A percentile compares a stretch with the other conserved stretches of the same genome.
These are phyloP conservation scores for Candida methanosorbosa DNA, from an alignment of 805 yeast genomes.

Conservation along the genomic window DNA sequence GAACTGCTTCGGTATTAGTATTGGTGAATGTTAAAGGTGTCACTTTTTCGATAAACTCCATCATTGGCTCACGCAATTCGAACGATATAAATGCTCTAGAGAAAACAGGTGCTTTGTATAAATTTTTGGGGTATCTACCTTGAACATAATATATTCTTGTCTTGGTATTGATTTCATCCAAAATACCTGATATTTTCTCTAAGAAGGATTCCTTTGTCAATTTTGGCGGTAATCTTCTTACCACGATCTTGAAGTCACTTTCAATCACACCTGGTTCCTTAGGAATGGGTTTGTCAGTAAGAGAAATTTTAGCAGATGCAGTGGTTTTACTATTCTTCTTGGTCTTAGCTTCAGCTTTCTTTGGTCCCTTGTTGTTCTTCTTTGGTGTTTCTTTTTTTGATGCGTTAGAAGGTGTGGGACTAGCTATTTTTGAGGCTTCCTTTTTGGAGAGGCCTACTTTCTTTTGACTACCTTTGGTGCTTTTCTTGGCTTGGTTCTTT, in stretches of 20 bases:
- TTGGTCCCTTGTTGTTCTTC: background rate
- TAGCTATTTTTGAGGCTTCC: background rate
- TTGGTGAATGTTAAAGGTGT: no score
- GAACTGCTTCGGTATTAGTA: no score
- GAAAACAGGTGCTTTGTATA: slow-evolving; percentile 29
- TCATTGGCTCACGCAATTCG: slow-evolving; percentile 18
- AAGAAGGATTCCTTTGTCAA: slow-evolving; percentile 22
- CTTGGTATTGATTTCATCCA: slow-evolving; percentile 5
- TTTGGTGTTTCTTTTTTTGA: slow-evolving; percentile 2
- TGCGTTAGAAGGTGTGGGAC: background rate
- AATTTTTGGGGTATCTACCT: slow-evolving; percentile 30
- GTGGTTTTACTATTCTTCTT: background rate
- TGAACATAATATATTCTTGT: slow-evolving; percentile 27
- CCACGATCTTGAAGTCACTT: slow-evolving; percentile 20
- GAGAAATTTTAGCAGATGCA: no score
- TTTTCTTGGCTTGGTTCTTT: no score
- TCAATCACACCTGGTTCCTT: no score
- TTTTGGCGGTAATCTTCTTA: slow-evolving; percentile 37
- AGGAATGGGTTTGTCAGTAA: no score
- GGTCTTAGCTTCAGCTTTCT: background rate
- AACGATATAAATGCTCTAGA: slow-evolving; percentile 35
- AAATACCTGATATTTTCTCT: slow-evolving; percentile 9
- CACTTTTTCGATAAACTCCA: slow-evolving; percentile 16
- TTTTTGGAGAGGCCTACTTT: background rate
- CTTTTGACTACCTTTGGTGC: background rate